phyloP scores from a whole-genome alignment of 495 filamentous ascomycete species.

The Hypoxylon lienhwacheense region DNA sequence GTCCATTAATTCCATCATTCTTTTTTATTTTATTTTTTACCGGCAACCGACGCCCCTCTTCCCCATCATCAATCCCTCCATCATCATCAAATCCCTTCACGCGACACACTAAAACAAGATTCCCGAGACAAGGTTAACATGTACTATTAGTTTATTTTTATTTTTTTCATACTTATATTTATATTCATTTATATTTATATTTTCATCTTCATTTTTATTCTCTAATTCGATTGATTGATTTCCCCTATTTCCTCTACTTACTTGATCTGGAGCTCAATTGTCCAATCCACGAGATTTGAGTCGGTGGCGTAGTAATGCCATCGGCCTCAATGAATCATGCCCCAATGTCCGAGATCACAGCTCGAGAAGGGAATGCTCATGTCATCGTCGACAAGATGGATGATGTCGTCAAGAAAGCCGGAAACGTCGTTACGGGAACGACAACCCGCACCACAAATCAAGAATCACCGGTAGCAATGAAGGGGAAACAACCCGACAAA shows the following conservation, averaged over 20 bases:
- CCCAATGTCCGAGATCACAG: conserved; percentile 48
- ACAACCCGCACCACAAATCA: conserved; percentile 23
- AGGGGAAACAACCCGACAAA: conserved; percentile 54
- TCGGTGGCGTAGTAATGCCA: conserved; percentile 50
- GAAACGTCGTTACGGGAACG: conserved; percentile 25
- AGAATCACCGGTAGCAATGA: conserved; percentile 39
- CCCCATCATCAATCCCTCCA: conserved; percentile 11
- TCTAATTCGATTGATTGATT: too few species aligned
- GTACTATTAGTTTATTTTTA: conserved; percentile 10
- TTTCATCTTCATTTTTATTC: not conserved
- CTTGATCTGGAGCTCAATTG: too few species aligned
- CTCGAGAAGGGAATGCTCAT: conserved; percentile 40
- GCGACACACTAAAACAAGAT: not conserved
- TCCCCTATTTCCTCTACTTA: too few species aligned
- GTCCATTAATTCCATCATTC: not conserved
- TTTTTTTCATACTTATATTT: conserved; percentile 1
- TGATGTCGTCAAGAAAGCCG: conserved; percentile 26
- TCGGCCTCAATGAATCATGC: conserved; percentile 53
- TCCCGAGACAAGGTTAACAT: conserved; percentile 6
- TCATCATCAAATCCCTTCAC: conserved; percentile 5
- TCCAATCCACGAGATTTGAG: too few species aligned
- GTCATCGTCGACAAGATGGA: conserved; percentile 32
- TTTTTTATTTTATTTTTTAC: not conserved
- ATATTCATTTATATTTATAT: too few species aligned
- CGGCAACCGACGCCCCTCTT: conserved; percentile 7